Evolutionary conservation across 805 yeast species (phyloP).

Genomic region (Candida ovalis): DNA sequence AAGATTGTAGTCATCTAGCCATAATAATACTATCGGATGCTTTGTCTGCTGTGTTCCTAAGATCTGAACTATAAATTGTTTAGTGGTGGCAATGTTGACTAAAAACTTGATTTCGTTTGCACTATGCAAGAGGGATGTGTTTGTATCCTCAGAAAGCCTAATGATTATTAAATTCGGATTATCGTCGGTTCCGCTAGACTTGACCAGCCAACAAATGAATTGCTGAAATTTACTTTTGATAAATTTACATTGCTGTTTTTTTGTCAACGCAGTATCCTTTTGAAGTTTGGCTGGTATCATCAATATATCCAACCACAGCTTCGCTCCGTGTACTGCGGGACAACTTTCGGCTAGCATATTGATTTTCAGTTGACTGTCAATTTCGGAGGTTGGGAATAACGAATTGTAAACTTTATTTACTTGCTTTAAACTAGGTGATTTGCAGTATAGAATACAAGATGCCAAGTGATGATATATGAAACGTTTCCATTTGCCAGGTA

Average conservation of each 20-base stretch:
- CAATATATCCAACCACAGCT: neutral
- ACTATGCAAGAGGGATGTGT: neutral
- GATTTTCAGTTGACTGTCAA: neutral
- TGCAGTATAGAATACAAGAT: neutral
- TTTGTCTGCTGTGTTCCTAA: slow-evolving; percentile 3
- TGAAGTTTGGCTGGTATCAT: neutral
- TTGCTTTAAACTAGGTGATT: neutral
- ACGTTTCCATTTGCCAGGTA: neutral
- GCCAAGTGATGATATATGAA: neutral
- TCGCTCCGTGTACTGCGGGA: neutral
- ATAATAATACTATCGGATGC: slow-evolving; percentile 11
- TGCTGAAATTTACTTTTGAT: neutral
- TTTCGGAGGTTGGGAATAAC: neutral
- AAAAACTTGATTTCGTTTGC: neutral
- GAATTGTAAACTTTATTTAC: neutral
- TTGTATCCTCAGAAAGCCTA: neutral
- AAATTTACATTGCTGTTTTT: neutral
- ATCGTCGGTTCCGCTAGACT: neutral
- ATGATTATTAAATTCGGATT: neutral
- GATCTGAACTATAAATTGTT: slow-evolving; percentile 7
- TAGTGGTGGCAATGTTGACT: neutral
- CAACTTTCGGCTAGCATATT: neutral
- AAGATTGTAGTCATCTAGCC: slow-evolving; percentile 16
- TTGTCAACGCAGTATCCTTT: neutral
- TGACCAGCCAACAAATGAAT: neutral